Evolutionary conservation across 2,329 filamentous ascomycete species (phyloP).

Genomic region (Neopestalotiopsis sp.): DNA sequence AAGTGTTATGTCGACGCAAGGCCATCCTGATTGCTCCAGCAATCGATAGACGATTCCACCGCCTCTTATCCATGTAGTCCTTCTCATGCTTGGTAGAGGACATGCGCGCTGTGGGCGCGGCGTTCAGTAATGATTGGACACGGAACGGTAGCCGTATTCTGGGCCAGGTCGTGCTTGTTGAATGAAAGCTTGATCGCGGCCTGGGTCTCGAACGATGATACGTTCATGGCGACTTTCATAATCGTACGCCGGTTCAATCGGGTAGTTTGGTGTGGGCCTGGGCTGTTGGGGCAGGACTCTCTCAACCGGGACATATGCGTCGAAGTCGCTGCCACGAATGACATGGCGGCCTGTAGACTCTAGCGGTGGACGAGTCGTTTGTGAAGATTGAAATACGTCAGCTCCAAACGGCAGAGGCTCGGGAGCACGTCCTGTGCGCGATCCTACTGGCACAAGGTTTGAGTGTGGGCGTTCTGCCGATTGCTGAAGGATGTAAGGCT

Average conservation of each 20-base stretch:
- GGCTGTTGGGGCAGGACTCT: neutral
- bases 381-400: neutral
- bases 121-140: neutral
- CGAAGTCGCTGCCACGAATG: neutral
- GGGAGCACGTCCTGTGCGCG: neutral
- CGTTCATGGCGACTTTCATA: neutral
- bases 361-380: neutral
- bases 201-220: neutral
- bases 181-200: neutral
- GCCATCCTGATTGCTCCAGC: neutral
- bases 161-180: neutral
- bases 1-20: neutral
- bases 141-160: neutral
- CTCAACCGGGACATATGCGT: neutral
- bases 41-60: neutral
- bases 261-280: neutral
- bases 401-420: neutral
- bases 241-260: neutral
- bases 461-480: neutral
- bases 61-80: no score
- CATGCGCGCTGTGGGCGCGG: neutral
- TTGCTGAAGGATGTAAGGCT: conserved; percentile 26
- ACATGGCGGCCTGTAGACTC: neutral
- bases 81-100: neutral
- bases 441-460: neutral